Conservation (phyloP, 352 stramenopile genomes). For the Phytophthora constricta region DNA sequence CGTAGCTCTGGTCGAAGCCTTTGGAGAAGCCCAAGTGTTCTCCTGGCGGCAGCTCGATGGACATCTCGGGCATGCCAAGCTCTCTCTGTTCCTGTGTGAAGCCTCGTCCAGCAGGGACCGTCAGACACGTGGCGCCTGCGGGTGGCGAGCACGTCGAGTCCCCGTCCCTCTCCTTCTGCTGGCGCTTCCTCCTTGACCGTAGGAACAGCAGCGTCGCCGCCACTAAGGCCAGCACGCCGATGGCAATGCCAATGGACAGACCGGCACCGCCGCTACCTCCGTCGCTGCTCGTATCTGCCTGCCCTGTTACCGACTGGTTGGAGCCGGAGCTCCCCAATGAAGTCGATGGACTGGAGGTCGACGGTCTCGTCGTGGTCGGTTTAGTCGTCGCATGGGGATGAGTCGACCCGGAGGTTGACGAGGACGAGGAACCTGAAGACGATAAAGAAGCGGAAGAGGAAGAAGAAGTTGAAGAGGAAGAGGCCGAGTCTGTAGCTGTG, state of each 20-base stretch:
- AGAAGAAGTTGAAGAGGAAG: conserved; percentile 14
- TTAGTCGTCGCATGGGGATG: not conserved
- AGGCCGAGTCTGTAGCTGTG: conserved; percentile 1
- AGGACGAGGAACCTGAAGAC: not conserved
- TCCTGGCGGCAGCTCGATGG: conserved; percentile 44
- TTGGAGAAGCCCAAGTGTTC: conserved; percentile 37
- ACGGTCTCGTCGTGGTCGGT: not conserved
- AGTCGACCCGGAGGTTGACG: conserved; percentile 4
- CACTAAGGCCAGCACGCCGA: conserved; percentile 40
- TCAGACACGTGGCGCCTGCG: conserved; percentile 16
- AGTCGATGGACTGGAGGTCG: conserved; percentile 6
- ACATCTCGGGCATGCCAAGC: conserved; percentile 48
- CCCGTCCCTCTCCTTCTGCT: conserved; percentile 16
- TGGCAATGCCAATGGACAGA: conserved; percentile 34
- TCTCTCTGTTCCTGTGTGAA: conserved; percentile 38
- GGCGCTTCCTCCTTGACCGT: conserved; percentile 16
- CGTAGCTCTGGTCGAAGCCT: conserved; percentile 36
- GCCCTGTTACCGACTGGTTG: conserved; percentile 21
- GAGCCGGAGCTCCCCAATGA: not conserved
- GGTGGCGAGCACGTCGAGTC: conserved; percentile 10
- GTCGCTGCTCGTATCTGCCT: not conserved
- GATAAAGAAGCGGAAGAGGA: conserved; percentile 5
- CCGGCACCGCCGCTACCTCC: conserved; percentile 1
- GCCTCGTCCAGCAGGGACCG: conserved; percentile 30
- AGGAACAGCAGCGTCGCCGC: conserved; percentile 35